Percentiles rank a stretch among this genome's conserved stretches.
Evolutionary conservation across 2,329 filamentous ascomycete species (phyloP).

Genomic region (Aspergillus arachidicola): DNA sequence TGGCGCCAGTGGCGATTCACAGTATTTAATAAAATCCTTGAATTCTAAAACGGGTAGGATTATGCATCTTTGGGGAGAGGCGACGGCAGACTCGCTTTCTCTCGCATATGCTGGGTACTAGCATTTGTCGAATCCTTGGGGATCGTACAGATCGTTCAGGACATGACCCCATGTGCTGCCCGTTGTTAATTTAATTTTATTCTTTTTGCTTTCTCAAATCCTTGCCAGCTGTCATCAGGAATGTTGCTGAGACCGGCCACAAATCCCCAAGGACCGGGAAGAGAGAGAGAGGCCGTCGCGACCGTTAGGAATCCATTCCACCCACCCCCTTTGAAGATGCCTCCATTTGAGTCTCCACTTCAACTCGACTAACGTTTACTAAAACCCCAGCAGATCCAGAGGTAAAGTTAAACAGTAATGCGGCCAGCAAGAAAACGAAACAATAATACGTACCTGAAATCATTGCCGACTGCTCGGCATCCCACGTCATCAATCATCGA

Average conservation of each 20-base stretch:
- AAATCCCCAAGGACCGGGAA: background rate
- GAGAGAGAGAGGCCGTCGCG: background rate
- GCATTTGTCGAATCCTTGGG: slow-evolving; percentile 1
- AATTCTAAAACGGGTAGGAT: background rate
- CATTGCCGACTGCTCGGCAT: slow-evolving; percentile 1
- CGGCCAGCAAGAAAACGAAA: background rate
- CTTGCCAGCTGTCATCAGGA: slow-evolving; percentile 9
- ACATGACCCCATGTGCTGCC: background rate
- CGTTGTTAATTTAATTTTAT: background rate
- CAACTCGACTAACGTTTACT: slow-evolving; percentile 1
- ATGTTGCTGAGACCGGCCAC: slow-evolving; percentile 14
- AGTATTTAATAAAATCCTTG: background rate
- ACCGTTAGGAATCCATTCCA: slow-evolving; percentile 5
- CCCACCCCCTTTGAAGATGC: background rate
- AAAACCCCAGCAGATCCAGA: slow-evolving; percentile 5
- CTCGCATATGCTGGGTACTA: background rate
- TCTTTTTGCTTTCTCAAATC: background rate
- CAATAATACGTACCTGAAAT: background rate
- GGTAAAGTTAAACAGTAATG: background rate
- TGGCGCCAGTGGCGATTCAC: slow-evolving; percentile 2
- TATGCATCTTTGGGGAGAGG: background rate
- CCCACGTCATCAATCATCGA: slow-evolving; percentile 14
- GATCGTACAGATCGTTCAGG: background rate
- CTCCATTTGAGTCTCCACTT: background rate
- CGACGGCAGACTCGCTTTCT: background rate